A percentile compares a stretch with the other conserved stretches of the same genome.
Conservation (phyloP, 2,329 filamentous ascomycete species). For the Alternaria consortialis region DNA sequence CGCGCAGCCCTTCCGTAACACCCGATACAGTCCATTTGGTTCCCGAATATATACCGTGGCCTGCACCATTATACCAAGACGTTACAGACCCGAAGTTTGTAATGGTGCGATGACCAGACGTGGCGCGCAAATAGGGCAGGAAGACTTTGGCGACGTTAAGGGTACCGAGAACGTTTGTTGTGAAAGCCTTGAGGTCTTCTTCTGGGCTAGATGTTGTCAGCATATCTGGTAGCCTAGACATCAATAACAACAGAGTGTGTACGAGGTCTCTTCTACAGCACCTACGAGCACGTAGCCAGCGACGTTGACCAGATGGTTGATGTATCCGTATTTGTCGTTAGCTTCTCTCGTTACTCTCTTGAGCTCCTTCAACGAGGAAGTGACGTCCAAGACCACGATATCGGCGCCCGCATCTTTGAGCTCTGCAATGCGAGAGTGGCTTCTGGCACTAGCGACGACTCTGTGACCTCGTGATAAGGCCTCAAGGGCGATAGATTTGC, state of each 20-base stretch:
- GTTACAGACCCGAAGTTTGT: conserved; percentile 60
- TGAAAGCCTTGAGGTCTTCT: conserved; percentile 56
- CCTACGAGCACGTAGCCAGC: conserved; percentile 57
- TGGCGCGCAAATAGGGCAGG: conserved; percentile 58
- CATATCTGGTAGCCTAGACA: neutral
- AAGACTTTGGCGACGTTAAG: conserved; percentile 60
- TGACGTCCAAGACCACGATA: conserved; percentile 54
- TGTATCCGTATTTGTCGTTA: conserved; percentile 51
- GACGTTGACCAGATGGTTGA: conserved; percentile 60
- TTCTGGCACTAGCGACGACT: conserved; percentile 61
- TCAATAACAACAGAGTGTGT: conserved; percentile 29
- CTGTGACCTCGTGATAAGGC: conserved; percentile 56
- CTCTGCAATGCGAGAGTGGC: conserved; percentile 45
- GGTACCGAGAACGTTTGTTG: conserved; percentile 65
- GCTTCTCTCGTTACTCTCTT: conserved; percentile 50
- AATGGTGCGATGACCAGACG: conserved; percentile 53
- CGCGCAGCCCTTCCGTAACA: conserved; percentile 54
- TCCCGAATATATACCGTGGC: conserved; percentile 56
- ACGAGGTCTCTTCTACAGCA: conserved; percentile 57
- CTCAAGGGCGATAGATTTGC: conserved; percentile 55
- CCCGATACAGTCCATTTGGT: conserved; percentile 58
- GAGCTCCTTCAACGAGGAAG: conserved; percentile 46
- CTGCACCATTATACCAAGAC: conserved; percentile 52
- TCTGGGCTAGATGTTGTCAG: conserved; percentile 34
- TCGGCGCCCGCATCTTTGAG: conserved; percentile 50